Percentiles rank a stretch among this genome's conserved stretches.
Evolutionary conservation across 768 basidiomycete genomes (phyloP).

Genomic region (Boletus rubescentipes): DNA sequence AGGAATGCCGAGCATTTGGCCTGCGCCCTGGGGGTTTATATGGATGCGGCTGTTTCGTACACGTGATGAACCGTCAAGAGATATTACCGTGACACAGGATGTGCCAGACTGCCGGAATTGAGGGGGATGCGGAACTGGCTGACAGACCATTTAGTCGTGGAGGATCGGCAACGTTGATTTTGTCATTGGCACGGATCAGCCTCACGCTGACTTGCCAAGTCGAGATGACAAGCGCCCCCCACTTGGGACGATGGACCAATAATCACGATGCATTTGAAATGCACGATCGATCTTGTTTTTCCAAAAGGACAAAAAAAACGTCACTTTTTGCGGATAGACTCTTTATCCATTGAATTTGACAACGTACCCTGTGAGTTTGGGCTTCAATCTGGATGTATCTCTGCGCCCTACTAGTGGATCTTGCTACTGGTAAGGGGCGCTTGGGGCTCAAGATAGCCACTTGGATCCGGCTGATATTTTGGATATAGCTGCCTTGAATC

Average conservation of each 20-base stretch:
- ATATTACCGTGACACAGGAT: neutral
- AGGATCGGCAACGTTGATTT: neutral
- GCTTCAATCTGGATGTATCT: neutral
- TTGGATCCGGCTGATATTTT: no score
- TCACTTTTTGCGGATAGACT: neutral
- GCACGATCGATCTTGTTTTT: neutral
- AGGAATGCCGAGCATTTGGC: neutral
- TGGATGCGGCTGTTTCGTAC: constrained; percentile 6
- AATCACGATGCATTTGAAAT: neutral
- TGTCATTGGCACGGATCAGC: neutral
- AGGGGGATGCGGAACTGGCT: neutral
- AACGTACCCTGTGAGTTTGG: neutral
- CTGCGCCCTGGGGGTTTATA: constrained; percentile 5
- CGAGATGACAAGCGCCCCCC: no score
- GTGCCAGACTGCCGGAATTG: neutral
- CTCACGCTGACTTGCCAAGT: neutral
- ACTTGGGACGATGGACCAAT: no score
- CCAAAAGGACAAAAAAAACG: neutral
- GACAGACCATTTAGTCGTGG: neutral
- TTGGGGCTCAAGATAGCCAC: neutral
- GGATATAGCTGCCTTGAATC: no score
- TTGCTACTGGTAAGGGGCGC: neutral
- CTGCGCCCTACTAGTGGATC: neutral
- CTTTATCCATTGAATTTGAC: neutral
- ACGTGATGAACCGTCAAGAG: constrained; percentile 13